Base-by-base conservation (phyloP, 148 eudicot genomes). In the Dysphania ambrosioides region DNA sequence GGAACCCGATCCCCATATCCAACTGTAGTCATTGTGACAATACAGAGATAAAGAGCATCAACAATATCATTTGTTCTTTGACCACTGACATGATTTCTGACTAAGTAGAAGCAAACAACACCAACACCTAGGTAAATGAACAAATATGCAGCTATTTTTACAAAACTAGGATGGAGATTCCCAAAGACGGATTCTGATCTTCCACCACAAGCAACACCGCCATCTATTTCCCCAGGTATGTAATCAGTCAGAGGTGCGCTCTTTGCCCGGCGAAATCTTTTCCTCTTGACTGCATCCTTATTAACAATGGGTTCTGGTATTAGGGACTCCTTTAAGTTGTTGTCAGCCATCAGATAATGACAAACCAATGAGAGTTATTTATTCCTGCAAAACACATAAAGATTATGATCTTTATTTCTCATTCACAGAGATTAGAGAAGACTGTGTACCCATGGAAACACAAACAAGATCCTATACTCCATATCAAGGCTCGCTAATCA, bases 1-100 rank as follows among this genome's bases (percentile, higher is more conserved):
- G 98, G 98, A 36, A 87, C 88, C 8, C 92, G 91, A 79, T 95
- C 98, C 66, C 98, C 98, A 57, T 95, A 95, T 15, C 98, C 98
- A 31, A 92, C 97, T 8, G 96, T 90, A 15, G 97, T 95, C 97
- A 92, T 95, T 19, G 98, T 92, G 36, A 95, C 97, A 11, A 95
- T 79, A 60, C 93, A 88, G 58, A 92, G 88, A 83, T 95, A 95
- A 23, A 95, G 86, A 70, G 97, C 83, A 83, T 95, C 98, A 26
- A 95, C 83, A 24, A 95, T 40, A 21, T 78, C 88, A 71, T 85
- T 77, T 62, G 90, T 87, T 79, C 90, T 89, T 47, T 49, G 60
- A 55, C 98, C 98, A 18, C 26, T 63, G 75, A 95, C 82, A 42
- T 95, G 90, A 80, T 80, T 6, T 56, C 80, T 53, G n/a, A 87